Evolutionary conservation across 768 basidiomycete species (phyloP).

Genomic region (Cytidiella melzeri): DNA sequence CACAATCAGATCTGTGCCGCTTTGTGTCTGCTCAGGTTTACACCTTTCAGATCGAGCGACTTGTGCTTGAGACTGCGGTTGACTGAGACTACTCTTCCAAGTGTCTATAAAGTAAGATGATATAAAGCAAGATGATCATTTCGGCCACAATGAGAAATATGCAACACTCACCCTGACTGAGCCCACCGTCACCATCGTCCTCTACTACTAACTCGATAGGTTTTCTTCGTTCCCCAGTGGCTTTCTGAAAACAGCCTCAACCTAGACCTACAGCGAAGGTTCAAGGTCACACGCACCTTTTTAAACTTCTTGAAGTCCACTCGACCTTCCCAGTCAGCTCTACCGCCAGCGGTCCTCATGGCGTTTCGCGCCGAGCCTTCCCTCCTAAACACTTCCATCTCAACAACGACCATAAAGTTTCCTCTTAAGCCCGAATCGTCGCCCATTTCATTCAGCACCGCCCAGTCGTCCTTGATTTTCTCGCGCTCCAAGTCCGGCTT

Average conservation of each 20-base stretch:
- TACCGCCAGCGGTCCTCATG: slow-evolving; percentile 18
- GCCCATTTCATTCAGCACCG: slow-evolving; percentile 57
- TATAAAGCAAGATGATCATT: neutral
- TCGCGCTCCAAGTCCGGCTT: slow-evolving; percentile 49
- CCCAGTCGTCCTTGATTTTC: slow-evolving; percentile 50
- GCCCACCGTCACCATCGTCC: slow-evolving; percentile 48
- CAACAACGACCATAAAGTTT: slow-evolving; percentile 76
- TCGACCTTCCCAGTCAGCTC: slow-evolving; percentile 40
- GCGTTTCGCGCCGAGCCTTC: slow-evolving; percentile 15
- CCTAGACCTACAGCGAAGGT: too few relatives aligned
- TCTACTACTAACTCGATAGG: slow-evolving; percentile 47
- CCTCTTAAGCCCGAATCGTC: slow-evolving; percentile 57
- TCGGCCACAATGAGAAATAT: neutral
- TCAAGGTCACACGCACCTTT: too few relatives aligned
- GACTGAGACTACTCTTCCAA: neutral
- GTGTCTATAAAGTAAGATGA: slow-evolving; percentile 2
- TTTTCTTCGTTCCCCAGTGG: slow-evolving; percentile 19
- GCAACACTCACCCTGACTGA: slow-evolving; percentile 14
- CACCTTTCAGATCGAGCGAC: neutral
- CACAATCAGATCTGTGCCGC: neutral
- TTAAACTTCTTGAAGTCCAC: slow-evolving; percentile 79
- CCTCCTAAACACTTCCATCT: slow-evolving; percentile 50
- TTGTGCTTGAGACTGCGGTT: neutral
- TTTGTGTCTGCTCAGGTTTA: neutral
- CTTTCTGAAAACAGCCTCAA: slow-evolving; percentile 28